A percentile compares a stretch with the other conserved stretches of the same genome.
phyloP scores from a whole-genome alignment of 1,139 yeast genomes.

The Sugiyamaella sp. region DNA sequence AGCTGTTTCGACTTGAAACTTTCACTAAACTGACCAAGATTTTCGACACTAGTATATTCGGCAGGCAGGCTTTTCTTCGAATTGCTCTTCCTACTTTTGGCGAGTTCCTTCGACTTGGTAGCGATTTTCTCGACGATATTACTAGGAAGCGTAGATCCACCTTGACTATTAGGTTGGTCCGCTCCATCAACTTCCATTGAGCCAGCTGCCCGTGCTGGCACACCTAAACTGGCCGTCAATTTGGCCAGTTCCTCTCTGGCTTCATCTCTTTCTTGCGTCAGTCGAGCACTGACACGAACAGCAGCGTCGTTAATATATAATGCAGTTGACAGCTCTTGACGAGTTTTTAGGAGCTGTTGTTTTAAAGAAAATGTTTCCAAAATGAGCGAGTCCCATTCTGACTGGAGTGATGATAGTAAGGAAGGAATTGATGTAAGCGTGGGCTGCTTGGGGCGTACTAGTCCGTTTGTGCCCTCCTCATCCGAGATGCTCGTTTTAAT shows the following conservation, averaged over 20 bases:
- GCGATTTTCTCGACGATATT: slow-evolving; percentile 21
- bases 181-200: slow-evolving; percentile 26
- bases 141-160: slow-evolving; percentile 5
- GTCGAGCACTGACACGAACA: slow-evolving; percentile 75
- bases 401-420: slow-evolving; percentile 71
- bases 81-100: slow-evolving; percentile 28
- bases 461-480: slow-evolving; percentile 1
- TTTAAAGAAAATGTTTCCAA: slow-evolving; percentile 77
- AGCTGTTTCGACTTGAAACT: slow-evolving; percentile 33
- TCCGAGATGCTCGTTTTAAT: slow-evolving; percentile 32
- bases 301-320: slow-evolving; percentile 91
- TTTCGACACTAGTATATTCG: slow-evolving; percentile 28
- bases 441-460: slow-evolving; percentile 54
- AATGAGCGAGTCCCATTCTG: slow-evolving; percentile 89
- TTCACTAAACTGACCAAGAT: slow-evolving; percentile 20
- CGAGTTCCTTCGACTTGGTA: slow-evolving; percentile 28
- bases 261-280: slow-evolving; percentile 74
- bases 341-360: slow-evolving; percentile 66
- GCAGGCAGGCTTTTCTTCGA: slow-evolving; percentile 18
- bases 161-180: slow-evolving; percentile 5
- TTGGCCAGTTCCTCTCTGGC: slow-evolving; percentile 61
- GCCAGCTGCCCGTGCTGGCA: slow-evolving; percentile 18
- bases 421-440: slow-evolving; percentile 74
- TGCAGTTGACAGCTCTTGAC: slow-evolving; percentile 75
- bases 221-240: slow-evolving; percentile 36